These are phyloP conservation scores for Metschnikowia cerradonensis DNA, from an alignment of 805 yeast genomes.

Conservation along the genomic window DNA sequence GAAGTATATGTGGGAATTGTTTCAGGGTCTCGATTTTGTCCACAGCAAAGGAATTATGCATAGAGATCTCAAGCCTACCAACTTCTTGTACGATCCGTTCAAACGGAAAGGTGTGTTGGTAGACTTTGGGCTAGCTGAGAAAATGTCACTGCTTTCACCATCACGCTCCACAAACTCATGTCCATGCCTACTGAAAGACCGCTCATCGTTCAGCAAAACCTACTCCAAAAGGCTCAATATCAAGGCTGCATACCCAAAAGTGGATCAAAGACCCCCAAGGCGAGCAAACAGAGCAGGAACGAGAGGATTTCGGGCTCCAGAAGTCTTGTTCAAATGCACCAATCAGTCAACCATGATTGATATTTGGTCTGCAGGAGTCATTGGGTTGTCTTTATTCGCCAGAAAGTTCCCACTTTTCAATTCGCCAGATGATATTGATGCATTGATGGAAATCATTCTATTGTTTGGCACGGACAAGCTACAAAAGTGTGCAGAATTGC, in stretches of 20 bases:
- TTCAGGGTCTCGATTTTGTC: conserved; percentile 70
- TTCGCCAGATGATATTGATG: conserved; percentile 90
- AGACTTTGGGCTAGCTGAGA: conserved; percentile 90
- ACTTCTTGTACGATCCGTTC: conserved; percentile 64
- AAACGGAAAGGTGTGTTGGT: conserved; percentile 75
- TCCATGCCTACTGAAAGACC: conserved; percentile 51
- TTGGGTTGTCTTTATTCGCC: conserved; percentile 69
- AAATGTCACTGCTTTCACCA: conserved; percentile 18
- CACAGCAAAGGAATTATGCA: conserved; percentile 39
- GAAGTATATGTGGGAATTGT: conserved; percentile 71
- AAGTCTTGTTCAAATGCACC: conserved; percentile 80
- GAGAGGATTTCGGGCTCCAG: conserved; percentile 92
- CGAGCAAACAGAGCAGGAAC: conserved; percentile 98
- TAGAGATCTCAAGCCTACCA: conserved; percentile 50
- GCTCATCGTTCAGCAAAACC: conserved; percentile 14
- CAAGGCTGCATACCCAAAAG: conserved; percentile 68
- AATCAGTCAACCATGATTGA: conserved; percentile 80
- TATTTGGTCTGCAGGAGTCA: conserved; percentile 91
- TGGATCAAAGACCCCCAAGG: conserved; percentile 82
- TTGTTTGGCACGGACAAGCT: conserved; percentile 74
- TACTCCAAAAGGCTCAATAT: conserved; percentile 25
- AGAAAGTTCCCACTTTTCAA: conserved; percentile 91
- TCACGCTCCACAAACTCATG: conserved; percentile 37
- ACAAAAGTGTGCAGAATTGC: conserved; percentile 74
- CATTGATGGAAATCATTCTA: conserved; percentile 76